Base-by-base conservation (phyloP, 2,329 filamentous ascomycete genomes). In the Penicillium sp. region DNA sequence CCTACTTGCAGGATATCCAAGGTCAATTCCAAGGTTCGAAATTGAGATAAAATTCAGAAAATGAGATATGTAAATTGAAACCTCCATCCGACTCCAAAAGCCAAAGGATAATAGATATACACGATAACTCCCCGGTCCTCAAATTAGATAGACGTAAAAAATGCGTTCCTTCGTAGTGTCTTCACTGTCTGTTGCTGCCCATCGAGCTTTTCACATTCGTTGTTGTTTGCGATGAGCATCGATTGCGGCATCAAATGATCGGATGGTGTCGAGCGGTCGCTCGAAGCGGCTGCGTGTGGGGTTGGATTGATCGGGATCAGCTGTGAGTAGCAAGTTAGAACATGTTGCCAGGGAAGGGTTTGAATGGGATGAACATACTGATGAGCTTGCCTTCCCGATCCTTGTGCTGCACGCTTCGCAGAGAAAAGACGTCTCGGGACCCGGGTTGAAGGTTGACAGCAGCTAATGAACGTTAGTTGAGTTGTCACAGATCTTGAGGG, bases 181-280 rank as follows among this genome's bases (percentile, higher is more conserved):
- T 48, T 38, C 11, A 22, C 18, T 21, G 32, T 24, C 14, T 14
- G 14, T n/a, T n/a, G 10, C 6, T 11, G n/a, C 16, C 13, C 8
- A 8, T 22, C 9, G 32, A 4, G 8, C n/a, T 40, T 22, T 8
- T 62, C 40, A 58, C 54, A 62, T 58, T 6, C 57, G 57, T 49
- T 72, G 96, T 88, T 66, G 58, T 39, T 63, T 59, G 16, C 65
- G 64, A 39, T 66, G 62, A 7, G 86, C 85, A 66, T 96, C 90
- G 67, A 96, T 95, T 49, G 91, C 90, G 36, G 88, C 90, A 73
- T 97, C 91, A 60, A 96, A 96, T 50, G 88, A 88, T 67, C 91
- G 86, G 66, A 97, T 96, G 1, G 92, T 97, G 67, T 96, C 92
- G 43, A 97, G 80, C 21, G 92, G 92, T 54, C 92, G 87, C 77